Evolutionary conservation across 495 filamentous ascomycete species (phyloP).

Genomic region (Xylaria scruposa): DNA sequence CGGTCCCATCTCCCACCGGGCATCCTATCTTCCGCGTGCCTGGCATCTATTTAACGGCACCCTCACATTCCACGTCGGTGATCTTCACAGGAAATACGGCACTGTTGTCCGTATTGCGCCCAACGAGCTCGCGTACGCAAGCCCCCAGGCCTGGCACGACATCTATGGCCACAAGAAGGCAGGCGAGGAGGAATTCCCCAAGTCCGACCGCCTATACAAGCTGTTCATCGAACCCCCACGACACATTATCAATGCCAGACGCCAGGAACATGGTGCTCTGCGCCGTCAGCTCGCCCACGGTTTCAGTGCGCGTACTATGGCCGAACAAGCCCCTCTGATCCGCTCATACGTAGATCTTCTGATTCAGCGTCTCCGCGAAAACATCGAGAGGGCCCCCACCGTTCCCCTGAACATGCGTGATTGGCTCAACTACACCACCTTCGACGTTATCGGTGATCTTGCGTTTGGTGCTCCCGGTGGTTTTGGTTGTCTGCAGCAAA

Average conservation of each 20-base stretch:
- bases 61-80: conserved; percentile 49
- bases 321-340: conserved; percentile 55
- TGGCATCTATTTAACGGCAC: conserved; percentile 44
- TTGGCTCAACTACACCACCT: conserved; percentile 67
- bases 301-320: conserved; percentile 58
- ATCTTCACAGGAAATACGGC: conserved; percentile 59
- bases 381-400: conserved; percentile 33
- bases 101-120: conserved; percentile 61
- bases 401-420: conserved; percentile 50
- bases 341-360: conserved; percentile 54
- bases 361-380: conserved; percentile 50
- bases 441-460: conserved; percentile 68
- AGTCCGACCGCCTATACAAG: conserved; percentile 44
- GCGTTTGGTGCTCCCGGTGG: conserved; percentile 58
- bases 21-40: conserved; percentile 43
- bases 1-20: conserved; percentile 54
- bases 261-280: conserved; percentile 51
- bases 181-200: conserved; percentile 42
- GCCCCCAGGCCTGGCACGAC: conserved; percentile 61
- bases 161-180: conserved; percentile 55
- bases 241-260: conserved; percentile 42
- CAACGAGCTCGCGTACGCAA: conserved; percentile 57
- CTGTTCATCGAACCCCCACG: conserved; percentile 34
- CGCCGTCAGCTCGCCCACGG: conserved; percentile 59
- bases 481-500: conserved; percentile 60